A percentile compares a stretch with the other conserved stretches of the same genome.
Evolutionary conservation across 768 basidiomycete genomes (phyloP).

Genomic region (Boletus insuetus): DNA sequence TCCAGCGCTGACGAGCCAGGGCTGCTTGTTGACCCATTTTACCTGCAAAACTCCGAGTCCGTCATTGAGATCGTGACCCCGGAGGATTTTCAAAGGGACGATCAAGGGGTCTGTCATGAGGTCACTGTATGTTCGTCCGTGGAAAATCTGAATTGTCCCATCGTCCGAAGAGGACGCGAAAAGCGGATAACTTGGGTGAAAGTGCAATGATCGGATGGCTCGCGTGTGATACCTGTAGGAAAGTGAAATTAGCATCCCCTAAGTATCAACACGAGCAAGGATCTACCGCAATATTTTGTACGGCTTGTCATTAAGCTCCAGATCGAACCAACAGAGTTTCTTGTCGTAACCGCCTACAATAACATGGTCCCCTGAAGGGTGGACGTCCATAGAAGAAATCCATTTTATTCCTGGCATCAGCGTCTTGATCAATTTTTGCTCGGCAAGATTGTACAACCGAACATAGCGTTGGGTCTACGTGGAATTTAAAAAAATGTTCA

Average conservation of each 20-base stretch:
- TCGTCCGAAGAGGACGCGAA: slow-evolving; percentile 98
- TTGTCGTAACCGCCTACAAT: slow-evolving; percentile 98
- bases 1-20: slow-evolving; percentile 91
- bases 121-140: slow-evolving; percentile 91
- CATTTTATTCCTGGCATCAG: slow-evolving; percentile 91
- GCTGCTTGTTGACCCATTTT: slow-evolving; percentile 84
- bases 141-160: slow-evolving; percentile 96
- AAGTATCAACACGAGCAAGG: not conserved
- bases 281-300: slow-evolving; percentile 89
- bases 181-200: slow-evolving; percentile 92
- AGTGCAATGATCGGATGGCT: slow-evolving; percentile 89
- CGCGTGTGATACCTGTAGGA: slow-evolving; percentile 80
- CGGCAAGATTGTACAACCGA: slow-evolving; percentile 89
- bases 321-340: slow-evolving; percentile 98
- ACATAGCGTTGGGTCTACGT: slow-evolving; percentile 93
- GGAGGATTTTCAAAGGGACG: slow-evolving; percentile 93
- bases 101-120: slow-evolving; percentile 97
- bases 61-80: slow-evolving; percentile 84
- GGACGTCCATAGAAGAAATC: slow-evolving; percentile 97
- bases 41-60: slow-evolving; percentile 90
- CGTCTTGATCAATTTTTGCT: slow-evolving; percentile 93
- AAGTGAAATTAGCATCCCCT: slow-evolving; percentile 10
- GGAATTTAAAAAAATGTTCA: slow-evolving; percentile 5
- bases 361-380: slow-evolving; percentile 93
- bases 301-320: slow-evolving; percentile 94